These are phyloP conservation scores for Aspergillus mulundensis DNA, from an alignment of 495 filamentous ascomycete species.

Conservation along the genomic window DNA sequence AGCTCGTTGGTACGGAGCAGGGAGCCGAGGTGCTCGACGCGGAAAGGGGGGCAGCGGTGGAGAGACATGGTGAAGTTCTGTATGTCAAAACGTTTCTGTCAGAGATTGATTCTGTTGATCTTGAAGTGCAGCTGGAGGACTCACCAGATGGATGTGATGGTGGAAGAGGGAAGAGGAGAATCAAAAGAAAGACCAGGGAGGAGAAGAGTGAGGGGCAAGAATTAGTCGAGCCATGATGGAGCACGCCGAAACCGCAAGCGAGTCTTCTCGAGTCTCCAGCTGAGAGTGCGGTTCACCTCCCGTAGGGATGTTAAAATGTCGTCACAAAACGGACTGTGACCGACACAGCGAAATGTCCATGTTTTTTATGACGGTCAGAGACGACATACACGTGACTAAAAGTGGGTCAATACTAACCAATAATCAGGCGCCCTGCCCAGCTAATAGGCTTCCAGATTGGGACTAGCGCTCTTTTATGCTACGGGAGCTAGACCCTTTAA, in stretches of 20 bases:
- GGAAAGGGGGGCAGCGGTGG: slow-evolving; percentile 66
- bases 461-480: too few relatives aligned
- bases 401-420: too few relatives aligned
- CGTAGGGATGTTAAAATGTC: too few relatives aligned
- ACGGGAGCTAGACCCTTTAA: too few relatives aligned
- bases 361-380: too few relatives aligned
- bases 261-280: background rate
- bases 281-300: background rate
- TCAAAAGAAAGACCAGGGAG: background rate
- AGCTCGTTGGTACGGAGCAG: slow-evolving; percentile 69
- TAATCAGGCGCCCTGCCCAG: too few relatives aligned
- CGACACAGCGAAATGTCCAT: too few relatives aligned
- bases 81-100: background rate
- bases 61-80: slow-evolving; percentile 31
- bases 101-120: background rate
- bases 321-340: too few relatives aligned
- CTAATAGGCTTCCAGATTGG: too few relatives aligned
- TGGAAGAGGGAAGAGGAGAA: background rate
- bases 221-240: background rate
- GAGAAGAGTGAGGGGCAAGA: slow-evolving; percentile 5
- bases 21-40: slow-evolving; percentile 81
- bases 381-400: too few relatives aligned
- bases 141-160: background rate
- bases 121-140: background rate
- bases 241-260: slow-evolving; percentile 6